These are phyloP conservation scores for Colletotrichum gigasporum DNA, from an alignment of 2,329 filamentous ascomycete species.

Conservation along the genomic window DNA sequence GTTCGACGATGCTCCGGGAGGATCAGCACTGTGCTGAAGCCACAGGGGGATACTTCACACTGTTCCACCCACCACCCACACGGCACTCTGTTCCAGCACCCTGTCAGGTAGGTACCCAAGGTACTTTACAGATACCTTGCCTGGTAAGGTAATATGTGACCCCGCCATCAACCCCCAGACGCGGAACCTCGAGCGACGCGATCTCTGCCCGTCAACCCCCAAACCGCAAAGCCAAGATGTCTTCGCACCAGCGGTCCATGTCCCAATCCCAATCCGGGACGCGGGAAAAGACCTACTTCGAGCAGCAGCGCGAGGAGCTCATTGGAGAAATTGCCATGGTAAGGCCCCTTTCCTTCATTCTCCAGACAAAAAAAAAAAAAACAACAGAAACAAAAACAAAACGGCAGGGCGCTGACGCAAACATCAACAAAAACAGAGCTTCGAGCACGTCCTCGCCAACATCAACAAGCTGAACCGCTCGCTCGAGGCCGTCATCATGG, in stretches of 20 bases:
- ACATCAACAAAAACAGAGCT: conserved; percentile 58
- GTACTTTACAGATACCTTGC: too few relatives aligned
- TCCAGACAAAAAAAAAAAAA: neutral
- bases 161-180: conserved; percentile 16
- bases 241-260: conserved; percentile 31
- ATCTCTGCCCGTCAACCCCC: neutral
- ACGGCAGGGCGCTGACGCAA: neutral
- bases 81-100: too few relatives aligned
- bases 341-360: conserved; percentile 32
- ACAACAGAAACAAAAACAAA: conserved; percentile 51
- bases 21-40: too few relatives aligned
- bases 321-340: conserved; percentile 79
- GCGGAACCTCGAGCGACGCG: conserved; percentile 6
- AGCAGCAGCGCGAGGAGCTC: conserved; percentile 77
- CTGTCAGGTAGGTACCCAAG: too few relatives aligned
- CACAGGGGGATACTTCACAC: too few relatives aligned
- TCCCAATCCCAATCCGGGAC: conserved; percentile 26
- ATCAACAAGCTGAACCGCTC: conserved; percentile 96
- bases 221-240: conserved; percentile 8
- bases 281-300: conserved; percentile 72
- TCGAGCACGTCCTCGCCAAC: conserved; percentile 93
- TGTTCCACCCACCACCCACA: too few relatives aligned
- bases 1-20: too few relatives aligned
- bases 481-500: conserved; percentile 89
- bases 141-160: too few relatives aligned